Evolutionary conservation across 1,284 basidiomycete genomes (phyloP).

Genomic region (Boletus mariae): DNA sequence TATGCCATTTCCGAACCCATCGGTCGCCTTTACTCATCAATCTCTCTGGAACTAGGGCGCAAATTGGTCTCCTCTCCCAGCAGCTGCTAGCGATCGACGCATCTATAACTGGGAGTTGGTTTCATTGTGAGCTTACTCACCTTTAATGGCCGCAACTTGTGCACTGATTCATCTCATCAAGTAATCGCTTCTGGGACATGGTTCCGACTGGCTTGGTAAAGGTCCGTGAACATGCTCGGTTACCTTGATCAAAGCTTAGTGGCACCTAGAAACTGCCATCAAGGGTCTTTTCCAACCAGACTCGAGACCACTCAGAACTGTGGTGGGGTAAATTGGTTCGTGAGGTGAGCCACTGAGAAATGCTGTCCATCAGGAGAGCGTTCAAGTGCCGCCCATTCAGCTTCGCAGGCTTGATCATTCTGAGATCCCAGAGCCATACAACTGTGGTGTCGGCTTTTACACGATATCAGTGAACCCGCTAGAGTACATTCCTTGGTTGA

Average conservation of each 20-base stretch:
- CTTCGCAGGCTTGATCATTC: constrained; percentile 36
- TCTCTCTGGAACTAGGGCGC: constrained; percentile 44
- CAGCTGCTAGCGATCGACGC: constrained; percentile 38
- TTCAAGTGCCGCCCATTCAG: constrained; percentile 26
- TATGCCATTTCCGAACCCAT: constrained; percentile 30
- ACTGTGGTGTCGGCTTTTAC: constrained; percentile 40
- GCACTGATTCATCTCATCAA: constrained; percentile 24
- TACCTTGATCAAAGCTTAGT: constrained; percentile 6
- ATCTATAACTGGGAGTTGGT: constrained; percentile 40
- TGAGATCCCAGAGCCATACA: constrained; percentile 35
- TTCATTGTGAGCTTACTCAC: constrained; percentile 39
- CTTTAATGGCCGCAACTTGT: neutral
- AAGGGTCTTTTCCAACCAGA: constrained; percentile 37
- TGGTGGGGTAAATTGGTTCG: constrained; percentile 54
- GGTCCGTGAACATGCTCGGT: constrained; percentile 27
- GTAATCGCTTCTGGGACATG: constrained; percentile 47
- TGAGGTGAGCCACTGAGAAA: constrained; percentile 37
- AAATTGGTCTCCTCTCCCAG: constrained; percentile 65
- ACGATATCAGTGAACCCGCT: constrained; percentile 49
- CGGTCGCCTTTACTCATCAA: neutral
- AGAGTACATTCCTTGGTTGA: constrained; percentile 48
- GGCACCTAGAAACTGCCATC: constrained; percentile 42
- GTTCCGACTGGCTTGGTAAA: constrained; percentile 46
- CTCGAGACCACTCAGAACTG: constrained; percentile 31
- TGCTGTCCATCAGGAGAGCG: neutral